phyloP scores from a whole-genome alignment of 495 filamentous ascomycete genomes.

The Penicillium maclennaniae region DNA sequence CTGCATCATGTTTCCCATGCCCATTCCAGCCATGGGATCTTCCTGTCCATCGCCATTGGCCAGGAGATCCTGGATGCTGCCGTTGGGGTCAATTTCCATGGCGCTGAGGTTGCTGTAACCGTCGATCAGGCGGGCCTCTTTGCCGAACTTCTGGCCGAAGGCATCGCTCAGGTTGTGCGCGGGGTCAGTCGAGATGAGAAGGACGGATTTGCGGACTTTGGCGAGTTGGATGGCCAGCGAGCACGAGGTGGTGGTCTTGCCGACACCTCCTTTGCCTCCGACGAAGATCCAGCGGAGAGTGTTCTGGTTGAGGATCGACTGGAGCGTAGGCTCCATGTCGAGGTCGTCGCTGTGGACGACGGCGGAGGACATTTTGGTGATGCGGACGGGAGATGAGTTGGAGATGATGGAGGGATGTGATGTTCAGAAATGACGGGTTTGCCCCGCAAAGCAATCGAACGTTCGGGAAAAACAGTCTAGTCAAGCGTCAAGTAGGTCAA shows the following conservation, averaged over 20 bases:
- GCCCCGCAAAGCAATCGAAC: conserved; percentile 38
- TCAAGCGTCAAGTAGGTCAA: not conserved
- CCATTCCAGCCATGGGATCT: conserved; percentile 61
- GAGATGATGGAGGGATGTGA: conserved; percentile 9
- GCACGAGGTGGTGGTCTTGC: conserved; percentile 98
- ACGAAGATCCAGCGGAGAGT: conserved; percentile 99
- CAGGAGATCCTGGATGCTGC: conserved; percentile 92
- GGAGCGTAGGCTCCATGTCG: conserved; percentile 86
- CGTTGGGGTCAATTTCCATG: conserved; percentile 99
- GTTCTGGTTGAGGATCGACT: conserved; percentile 90
- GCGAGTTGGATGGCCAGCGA: conserved; percentile 98
- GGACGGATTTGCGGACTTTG: conserved; percentile 88
- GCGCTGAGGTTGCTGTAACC: conserved; percentile 92
- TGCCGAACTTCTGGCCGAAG: conserved; percentile 98
- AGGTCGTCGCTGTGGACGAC: conserved; percentile 66
- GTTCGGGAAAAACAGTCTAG: conserved; percentile 29
- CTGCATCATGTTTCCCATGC: conserved; percentile 72
- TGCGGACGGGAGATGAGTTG: not conserved
- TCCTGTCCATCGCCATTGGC: conserved; percentile 75
- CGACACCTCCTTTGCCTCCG: conserved; percentile 97
- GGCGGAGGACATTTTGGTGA: conserved; percentile 56
- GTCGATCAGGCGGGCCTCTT: conserved; percentile 89
- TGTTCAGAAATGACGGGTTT: conserved; percentile 21
- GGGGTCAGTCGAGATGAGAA: conserved; percentile 97
- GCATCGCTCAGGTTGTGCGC: conserved; percentile 98